Conservation (phyloP, 805 yeast species). For the Lachancea dasiensis region DNA sequence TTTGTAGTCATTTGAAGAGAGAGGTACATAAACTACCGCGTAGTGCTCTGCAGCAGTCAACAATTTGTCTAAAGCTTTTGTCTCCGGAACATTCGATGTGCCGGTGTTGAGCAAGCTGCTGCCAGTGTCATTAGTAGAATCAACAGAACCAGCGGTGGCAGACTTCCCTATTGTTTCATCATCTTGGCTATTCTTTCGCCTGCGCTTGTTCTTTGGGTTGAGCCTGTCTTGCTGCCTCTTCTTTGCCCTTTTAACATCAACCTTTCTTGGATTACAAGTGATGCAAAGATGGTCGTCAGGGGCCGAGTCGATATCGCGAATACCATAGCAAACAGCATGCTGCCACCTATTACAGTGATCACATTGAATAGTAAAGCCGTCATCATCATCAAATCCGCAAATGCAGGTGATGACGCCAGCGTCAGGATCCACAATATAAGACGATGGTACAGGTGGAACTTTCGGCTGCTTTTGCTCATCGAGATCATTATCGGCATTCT, state of each 20-base stretch:
- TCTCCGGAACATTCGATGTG: not conserved
- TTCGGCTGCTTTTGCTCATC: constrained; percentile 2
- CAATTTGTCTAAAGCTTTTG: constrained; percentile 16
- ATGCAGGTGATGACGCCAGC: constrained; percentile 85
- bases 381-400: constrained; percentile 81
- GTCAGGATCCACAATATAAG: constrained; percentile 69
- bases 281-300: constrained; percentile 83
- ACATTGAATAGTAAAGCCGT: constrained; percentile 93
- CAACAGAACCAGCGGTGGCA: not conserved
- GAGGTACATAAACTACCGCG: constrained; percentile 30
- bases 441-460: constrained; percentile 30
- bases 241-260: constrained; percentile 41
- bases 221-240: constrained; percentile 34
- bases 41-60: constrained; percentile 35
- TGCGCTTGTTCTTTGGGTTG: constrained; percentile 13
- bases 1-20: constrained; percentile 37
- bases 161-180: constrained; percentile 6
- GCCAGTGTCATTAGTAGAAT: constrained; percentile 2
- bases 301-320: constrained; percentile 60
- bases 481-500: not conserved
- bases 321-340: constrained; percentile 86
- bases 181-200: constrained; percentile 9
- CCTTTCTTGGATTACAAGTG: constrained; percentile 54
- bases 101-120: constrained; percentile 5
- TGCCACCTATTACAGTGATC: constrained; percentile 92